These are phyloP conservation scores for Dalbergia cultrata DNA, from an alignment of 306 rosid genomes.

Conservation along the genomic window DNA sequence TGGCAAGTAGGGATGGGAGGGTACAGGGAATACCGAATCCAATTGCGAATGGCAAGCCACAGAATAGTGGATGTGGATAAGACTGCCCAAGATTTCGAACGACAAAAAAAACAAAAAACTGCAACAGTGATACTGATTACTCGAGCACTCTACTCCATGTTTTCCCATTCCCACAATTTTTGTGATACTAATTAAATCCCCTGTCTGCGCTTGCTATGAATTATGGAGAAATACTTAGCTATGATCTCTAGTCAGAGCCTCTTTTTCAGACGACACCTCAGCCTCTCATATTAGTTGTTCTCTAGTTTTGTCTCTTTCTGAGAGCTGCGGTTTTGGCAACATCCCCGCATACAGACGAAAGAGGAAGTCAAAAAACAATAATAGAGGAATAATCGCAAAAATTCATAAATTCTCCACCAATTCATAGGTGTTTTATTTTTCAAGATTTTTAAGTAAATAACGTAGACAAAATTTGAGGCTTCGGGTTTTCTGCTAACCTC, in stretches of 20 bases:
- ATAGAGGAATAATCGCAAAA: background rate
- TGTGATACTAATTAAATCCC: constrained; percentile 50
- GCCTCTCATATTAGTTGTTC: background rate
- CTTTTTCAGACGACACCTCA: background rate
- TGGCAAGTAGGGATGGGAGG: too few species aligned
- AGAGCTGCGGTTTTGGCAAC: background rate
- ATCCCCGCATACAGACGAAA: background rate
- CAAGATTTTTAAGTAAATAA: background rate
- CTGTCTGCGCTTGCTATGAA: background rate
- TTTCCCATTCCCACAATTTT: constrained; percentile 25
- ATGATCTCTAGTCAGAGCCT: background rate
- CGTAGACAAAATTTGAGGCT: background rate
- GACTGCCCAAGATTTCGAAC: constrained; percentile 44
- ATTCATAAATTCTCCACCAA: background rate
- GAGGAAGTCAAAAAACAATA: too few species aligned
- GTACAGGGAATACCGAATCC: background rate
- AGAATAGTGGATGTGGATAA: constrained; percentile 54
- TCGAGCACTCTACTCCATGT: constrained; percentile 16
- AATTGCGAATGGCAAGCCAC: constrained; percentile 60
- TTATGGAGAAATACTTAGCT: background rate
- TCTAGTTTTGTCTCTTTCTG: constrained; percentile 25
- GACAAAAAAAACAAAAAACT: constrained; percentile 30
- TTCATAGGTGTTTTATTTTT: background rate
- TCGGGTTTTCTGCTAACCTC: background rate
- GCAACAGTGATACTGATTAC: constrained; percentile 10